phyloP scores from a whole-genome alignment of 371 early-diverging fungal genomes.

The Lichtheimia ramosa region DNA sequence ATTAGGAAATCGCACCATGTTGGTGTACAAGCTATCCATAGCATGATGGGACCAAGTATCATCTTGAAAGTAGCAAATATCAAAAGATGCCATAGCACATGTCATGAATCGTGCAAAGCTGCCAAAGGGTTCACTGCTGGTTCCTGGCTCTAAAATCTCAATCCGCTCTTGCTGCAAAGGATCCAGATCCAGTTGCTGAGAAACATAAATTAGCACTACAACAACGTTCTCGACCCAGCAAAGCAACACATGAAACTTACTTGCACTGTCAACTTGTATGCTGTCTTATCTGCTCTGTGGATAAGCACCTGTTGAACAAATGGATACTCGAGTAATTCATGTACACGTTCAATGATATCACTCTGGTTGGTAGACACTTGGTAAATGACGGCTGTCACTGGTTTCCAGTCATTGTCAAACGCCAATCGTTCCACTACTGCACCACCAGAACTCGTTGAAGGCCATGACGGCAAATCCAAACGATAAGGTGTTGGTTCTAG shows the following conservation, averaged over 20 bases:
- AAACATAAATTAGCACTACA: too few relatives aligned
- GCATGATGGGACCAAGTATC: constrained; percentile 55
- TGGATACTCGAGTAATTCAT: constrained; percentile 48
- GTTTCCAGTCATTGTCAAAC: constrained; percentile 33
- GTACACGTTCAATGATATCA: constrained; percentile 38
- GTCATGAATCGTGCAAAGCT: constrained; percentile 61
- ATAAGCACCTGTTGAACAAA: constrained; percentile 58
- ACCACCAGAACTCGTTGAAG: neutral
- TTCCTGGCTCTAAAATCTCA: constrained; percentile 21
- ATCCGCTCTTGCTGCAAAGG: neutral
- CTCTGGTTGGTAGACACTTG: constrained; percentile 46
- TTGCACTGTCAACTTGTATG: too few relatives aligned
- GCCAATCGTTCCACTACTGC: neutral
- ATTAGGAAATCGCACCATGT: constrained; percentile 57
- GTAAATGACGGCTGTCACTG: constrained; percentile 58
- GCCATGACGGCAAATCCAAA: constrained; percentile 1
- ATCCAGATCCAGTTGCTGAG: too few relatives aligned
- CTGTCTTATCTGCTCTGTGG: constrained; percentile 23
- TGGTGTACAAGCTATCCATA: constrained; percentile 63
- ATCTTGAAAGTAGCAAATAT: constrained; percentile 66
- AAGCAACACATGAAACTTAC: too few relatives aligned
- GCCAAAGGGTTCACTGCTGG: constrained; percentile 6
- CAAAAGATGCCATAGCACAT: constrained; percentile 58
- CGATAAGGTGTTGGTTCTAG: neutral
- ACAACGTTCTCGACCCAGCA: too few relatives aligned